Percentiles rank a stretch among this genome's conserved stretches.
Evolutionary conservation across 2,329 filamentous ascomycete species (phyloP).

Genomic region (Ciborinia camelliae): DNA sequence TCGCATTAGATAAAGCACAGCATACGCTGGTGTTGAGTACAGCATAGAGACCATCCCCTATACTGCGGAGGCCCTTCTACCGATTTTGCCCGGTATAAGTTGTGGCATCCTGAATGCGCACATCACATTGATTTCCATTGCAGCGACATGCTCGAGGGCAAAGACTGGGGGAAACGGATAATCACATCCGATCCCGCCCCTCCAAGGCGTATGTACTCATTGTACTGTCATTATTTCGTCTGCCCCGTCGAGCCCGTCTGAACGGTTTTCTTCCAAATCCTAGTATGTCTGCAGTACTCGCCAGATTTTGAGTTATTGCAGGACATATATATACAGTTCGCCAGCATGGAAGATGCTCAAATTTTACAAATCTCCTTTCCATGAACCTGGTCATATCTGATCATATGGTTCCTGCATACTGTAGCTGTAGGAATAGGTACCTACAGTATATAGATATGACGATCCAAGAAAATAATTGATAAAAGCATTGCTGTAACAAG

Average conservation of each 20-base stretch:
- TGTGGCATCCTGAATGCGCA: not conserved
- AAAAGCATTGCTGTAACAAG: no score
- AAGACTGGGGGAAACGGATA: not conserved
- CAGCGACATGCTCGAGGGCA: not conserved
- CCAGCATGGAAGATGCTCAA: conserved; percentile 1
- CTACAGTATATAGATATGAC: not conserved
- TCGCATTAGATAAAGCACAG: not conserved
- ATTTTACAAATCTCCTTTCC: not conserved
- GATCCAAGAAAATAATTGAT: not conserved
- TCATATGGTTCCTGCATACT: conserved; percentile 13
- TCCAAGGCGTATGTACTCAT: not conserved
- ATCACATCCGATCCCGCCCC: not conserved
- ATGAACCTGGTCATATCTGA: conserved; percentile 1
- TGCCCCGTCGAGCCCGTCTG: not conserved
- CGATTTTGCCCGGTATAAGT: not conserved
- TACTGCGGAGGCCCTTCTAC: conserved; percentile 9
- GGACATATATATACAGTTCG: not conserved
- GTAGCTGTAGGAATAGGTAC: not conserved
- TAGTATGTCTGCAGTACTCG: not conserved
- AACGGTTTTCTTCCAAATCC: not conserved
- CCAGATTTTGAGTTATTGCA: not conserved
- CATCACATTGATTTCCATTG: not conserved
- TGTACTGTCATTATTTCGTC: not conserved
- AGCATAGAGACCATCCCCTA: not conserved
- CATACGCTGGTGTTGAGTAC: not conserved